These are phyloP conservation scores for Phoma sp. DNA, from an alignment of 2,329 filamentous ascomycete genomes.

Conservation along the genomic window DNA sequence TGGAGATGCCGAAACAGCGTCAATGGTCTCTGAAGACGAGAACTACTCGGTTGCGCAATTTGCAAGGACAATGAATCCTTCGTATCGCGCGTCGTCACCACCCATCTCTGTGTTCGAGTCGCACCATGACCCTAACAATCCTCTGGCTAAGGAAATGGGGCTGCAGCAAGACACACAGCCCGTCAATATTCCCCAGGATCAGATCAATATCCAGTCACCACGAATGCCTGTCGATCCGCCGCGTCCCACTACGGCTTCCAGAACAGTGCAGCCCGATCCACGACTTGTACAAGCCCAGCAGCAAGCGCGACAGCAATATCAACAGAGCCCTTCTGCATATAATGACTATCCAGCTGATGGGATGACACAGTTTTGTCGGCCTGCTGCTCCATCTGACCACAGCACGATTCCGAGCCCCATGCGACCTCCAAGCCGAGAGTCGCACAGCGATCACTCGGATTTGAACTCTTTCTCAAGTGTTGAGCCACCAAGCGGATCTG, in stretches of 20 bases:
- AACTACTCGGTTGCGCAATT: constrained; percentile 96
- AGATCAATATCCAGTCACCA: constrained; percentile 20
- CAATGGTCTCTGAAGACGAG: constrained; percentile 84
- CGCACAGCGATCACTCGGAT: constrained; percentile 88
- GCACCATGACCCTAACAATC: constrained; percentile 83
- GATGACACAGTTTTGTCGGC: constrained; percentile 96
- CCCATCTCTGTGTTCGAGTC: constrained; percentile 93
- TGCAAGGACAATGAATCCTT: constrained; percentile 91
- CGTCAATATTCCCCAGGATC: constrained; percentile 27
- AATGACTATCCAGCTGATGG: constrained; percentile 94
- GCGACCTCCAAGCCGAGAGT: constrained; percentile 83
- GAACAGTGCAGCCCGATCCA: constrained; percentile 42
- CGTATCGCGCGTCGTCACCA: constrained; percentile 93
- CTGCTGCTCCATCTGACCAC: constrained; percentile 71
- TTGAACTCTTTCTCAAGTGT: constrained; percentile 87
- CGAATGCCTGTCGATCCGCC: neutral
- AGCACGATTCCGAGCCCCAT: constrained; percentile 71
- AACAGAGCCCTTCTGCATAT: constrained; percentile 73
- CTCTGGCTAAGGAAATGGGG: constrained; percentile 71
- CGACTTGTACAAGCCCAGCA: constrained; percentile 45
- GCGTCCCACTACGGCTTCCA: constrained; percentile 17
- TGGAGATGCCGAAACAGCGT: constrained; percentile 82
- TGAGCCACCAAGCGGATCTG: constrained; percentile 75
- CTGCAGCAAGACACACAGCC: constrained; percentile 52
- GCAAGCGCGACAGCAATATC: constrained; percentile 47